Percentiles rank a stretch among this genome's conserved stretches.
phyloP scores from a whole-genome alignment of 2,329 filamentous ascomycete species.

The Ceratocystis diversiconidia region DNA sequence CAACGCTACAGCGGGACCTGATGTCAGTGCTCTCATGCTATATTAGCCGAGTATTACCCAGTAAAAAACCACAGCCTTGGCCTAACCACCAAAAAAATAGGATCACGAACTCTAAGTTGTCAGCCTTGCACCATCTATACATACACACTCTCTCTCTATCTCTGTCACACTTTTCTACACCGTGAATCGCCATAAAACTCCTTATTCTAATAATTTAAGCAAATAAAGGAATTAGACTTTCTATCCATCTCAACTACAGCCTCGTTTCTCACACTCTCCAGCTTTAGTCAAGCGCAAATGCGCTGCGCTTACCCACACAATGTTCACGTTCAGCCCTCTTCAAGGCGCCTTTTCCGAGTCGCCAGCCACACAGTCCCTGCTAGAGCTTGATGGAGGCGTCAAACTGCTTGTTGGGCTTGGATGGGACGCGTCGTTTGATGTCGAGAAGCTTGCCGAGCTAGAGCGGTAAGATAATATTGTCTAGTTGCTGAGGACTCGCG shows the following conservation, averaged over 20 bases:
- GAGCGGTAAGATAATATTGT: slow-evolving; percentile 52
- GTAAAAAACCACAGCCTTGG: background rate
- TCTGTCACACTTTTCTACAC: no score
- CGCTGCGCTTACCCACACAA: slow-evolving; percentile 29
- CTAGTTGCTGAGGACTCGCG: background rate
- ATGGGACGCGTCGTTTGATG: slow-evolving; percentile 87
- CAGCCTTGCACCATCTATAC: background rate
- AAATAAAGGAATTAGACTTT: no score
- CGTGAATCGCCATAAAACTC: no score
- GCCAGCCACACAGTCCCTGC: slow-evolving; percentile 78
- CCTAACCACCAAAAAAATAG: slow-evolving; percentile 1
- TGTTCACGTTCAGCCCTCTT: slow-evolving; percentile 94
- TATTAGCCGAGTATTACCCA: background rate
- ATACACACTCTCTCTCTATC: background rate
- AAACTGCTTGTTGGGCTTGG: slow-evolving; percentile 90
- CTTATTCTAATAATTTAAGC: no score
- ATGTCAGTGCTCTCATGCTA: background rate
- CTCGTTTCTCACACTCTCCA: background rate
- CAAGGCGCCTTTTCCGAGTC: slow-evolving; percentile 83
- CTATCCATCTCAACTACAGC: background rate
- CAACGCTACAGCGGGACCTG: background rate
- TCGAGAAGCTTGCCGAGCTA: slow-evolving; percentile 66
- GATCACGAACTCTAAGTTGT: background rate
- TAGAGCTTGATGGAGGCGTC: slow-evolving; percentile 92
- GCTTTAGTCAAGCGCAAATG: background rate